These are phyloP conservation scores for Ilex asprella DNA, from an alignment of 257 asterid species.

Conservation along the genomic window DNA sequence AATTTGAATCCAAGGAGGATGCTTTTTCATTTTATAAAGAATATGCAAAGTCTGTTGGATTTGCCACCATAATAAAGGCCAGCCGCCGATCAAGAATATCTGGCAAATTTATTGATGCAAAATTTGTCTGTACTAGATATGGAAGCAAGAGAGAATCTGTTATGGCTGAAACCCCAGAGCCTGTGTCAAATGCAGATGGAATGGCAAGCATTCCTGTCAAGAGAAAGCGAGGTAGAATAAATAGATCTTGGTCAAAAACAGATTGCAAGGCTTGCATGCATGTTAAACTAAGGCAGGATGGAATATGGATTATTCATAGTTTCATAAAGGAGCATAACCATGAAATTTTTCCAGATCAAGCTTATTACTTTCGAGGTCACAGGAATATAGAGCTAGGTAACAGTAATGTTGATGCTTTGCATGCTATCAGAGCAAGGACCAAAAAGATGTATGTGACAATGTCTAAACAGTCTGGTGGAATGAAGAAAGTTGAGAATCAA, in stretches of 20 bases:
- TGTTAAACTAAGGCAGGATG: constrained; percentile 49
- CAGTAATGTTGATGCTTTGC: constrained; percentile 8
- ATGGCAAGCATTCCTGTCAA: constrained; percentile 12
- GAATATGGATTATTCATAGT: constrained; percentile 34
- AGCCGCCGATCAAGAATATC: constrained; percentile 50
- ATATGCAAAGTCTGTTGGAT: constrained; percentile 36
- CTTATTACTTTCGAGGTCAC: constrained; percentile 12
- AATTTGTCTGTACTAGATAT: constrained; percentile 43
- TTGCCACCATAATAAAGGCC: constrained; percentile 46
- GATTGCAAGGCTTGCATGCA: constrained; percentile 62
- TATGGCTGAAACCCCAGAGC: constrained; percentile 20
- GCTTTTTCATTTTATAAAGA: constrained; percentile 41
- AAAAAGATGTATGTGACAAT: constrained; percentile 10
- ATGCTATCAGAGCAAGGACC: constrained; percentile 14
- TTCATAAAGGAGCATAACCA: constrained; percentile 46
- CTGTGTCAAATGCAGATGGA: constrained; percentile 14
- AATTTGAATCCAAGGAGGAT: constrained; percentile 50
- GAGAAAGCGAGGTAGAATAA: constrained; percentile 46
- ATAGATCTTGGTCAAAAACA: constrained; percentile 44
- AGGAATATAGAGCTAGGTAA: constrained; percentile 8
- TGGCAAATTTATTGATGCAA: constrained; percentile 50
- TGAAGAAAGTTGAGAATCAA: too few relatives aligned
- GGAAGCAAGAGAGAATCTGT: constrained; percentile 31
- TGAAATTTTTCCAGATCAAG: constrained; percentile 26
- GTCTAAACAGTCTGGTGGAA: too few relatives aligned